Conservation (phyloP, 2,329 filamentous ascomycete species). For the Aspergillus pseudoglaucus region DNA sequence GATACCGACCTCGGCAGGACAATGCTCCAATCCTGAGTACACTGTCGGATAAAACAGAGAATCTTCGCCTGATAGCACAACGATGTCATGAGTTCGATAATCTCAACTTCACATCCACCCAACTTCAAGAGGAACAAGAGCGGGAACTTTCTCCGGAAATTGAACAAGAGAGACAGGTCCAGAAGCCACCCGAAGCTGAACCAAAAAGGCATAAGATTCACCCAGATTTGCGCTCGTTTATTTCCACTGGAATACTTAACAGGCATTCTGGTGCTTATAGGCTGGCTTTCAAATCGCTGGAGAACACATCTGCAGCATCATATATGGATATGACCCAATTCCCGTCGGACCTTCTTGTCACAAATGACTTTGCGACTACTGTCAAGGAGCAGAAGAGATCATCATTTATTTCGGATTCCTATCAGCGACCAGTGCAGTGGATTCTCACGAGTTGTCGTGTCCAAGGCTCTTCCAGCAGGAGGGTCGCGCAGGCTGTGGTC, state of each 20-base stretch:
- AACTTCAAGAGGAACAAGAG: constrained; percentile 54
- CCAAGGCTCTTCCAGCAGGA: not conserved
- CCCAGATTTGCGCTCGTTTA: constrained; percentile 37
- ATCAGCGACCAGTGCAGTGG: constrained; percentile 51
- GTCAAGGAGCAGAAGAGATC: constrained; percentile 23
- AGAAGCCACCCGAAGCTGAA: constrained; percentile 39
- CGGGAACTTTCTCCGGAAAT: constrained; percentile 60
- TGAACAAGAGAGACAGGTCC: constrained; percentile 52
- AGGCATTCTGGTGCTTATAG: constrained; percentile 28
- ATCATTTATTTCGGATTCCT: constrained; percentile 36
- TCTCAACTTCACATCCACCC: constrained; percentile 30
- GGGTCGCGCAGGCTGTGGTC: constrained; percentile 31
- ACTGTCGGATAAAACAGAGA: constrained; percentile 30
- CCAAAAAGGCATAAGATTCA: constrained; percentile 43
- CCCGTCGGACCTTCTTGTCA: constrained; percentile 40
- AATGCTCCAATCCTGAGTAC: not conserved
- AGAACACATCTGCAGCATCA: constrained; percentile 34
- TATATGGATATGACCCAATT: constrained; percentile 31
- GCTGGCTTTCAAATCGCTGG: constrained; percentile 43
- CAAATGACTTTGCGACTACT: constrained; percentile 46
- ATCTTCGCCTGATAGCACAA: constrained; percentile 45
- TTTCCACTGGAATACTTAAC: constrained; percentile 29
- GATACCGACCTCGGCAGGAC: not conserved
- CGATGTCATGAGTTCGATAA: constrained; percentile 38
- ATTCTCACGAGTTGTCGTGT: constrained; percentile 34